Evolutionary conservation across 192 early-diverging fungal species (phyloP).

Genomic region (Mortierella alpina): DNA sequence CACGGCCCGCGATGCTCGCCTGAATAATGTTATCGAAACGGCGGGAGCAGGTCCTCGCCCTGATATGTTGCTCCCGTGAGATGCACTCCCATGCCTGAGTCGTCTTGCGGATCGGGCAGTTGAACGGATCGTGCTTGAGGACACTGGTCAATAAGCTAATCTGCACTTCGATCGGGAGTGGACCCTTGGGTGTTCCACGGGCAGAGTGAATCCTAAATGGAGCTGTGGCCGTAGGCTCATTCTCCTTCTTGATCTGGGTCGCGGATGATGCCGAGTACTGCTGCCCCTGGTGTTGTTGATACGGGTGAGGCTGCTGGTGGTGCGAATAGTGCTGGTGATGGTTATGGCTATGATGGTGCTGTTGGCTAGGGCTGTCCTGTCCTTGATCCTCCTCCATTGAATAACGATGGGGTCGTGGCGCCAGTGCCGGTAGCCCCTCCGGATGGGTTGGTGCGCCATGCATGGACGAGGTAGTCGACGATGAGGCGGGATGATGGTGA

Average conservation of each 20-base stretch:
- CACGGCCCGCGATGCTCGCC: constrained; percentile 45
- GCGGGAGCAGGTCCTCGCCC: constrained; percentile 44
- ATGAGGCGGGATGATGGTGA: neutral
- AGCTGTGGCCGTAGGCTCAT: neutral
- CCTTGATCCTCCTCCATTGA: constrained; percentile 12
- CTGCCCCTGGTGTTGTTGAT: constrained; percentile 12
- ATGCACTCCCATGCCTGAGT: constrained; percentile 51
- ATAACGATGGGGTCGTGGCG: constrained; percentile 20
- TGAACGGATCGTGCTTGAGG: constrained; percentile 47
- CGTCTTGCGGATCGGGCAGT: constrained; percentile 50
- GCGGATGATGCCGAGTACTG: neutral
- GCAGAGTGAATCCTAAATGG: constrained; percentile 41
- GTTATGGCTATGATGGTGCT: neutral
- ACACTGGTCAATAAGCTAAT: constrained; percentile 38
- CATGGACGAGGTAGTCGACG: neutral
- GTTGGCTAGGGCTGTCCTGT: neutral
- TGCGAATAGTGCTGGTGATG: neutral
- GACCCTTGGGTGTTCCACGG: constrained; percentile 50
- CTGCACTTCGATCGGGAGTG: constrained; percentile 44
- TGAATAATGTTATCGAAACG: constrained; percentile 53
- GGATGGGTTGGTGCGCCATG: neutral
- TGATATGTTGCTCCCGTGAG: constrained; percentile 39
- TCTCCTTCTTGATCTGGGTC: constrained; percentile 15
- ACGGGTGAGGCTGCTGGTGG: constrained; percentile 16
- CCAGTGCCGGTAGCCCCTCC: constrained; percentile 13